A percentile compares a stretch with the other conserved stretches of the same genome.
Conservation (phyloP, 2,329 filamentous ascomycete species). For the Mycocentrospora acerina region DNA sequence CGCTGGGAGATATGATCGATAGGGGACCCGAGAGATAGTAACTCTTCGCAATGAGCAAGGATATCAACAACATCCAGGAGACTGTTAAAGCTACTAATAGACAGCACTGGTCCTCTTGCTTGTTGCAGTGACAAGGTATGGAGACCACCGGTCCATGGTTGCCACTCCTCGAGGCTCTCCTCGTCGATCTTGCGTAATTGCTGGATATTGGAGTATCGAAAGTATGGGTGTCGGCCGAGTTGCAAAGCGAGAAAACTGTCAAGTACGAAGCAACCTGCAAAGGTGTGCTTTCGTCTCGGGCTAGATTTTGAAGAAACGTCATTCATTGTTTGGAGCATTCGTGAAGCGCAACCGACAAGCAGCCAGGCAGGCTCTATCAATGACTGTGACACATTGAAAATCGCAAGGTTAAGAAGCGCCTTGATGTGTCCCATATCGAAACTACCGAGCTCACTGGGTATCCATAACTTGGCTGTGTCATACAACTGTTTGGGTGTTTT, state of each 20-base stretch:
- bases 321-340: constrained; percentile 51
- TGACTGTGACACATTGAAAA: constrained; percentile 63
- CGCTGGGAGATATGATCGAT: constrained; percentile 37
- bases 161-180: constrained; percentile 73
- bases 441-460: constrained; percentile 31
- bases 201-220: constrained; percentile 52
- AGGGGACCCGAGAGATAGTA: constrained; percentile 18
- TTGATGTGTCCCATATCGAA: constrained; percentile 46
- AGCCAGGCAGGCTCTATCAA: constrained; percentile 64
- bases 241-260: constrained; percentile 60
- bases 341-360: constrained; percentile 64
- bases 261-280: constrained; percentile 62
- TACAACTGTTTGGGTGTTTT: constrained; percentile 24
- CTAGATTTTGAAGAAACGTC: constrained; percentile 27
- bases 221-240: constrained; percentile 53
- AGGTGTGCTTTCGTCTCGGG: constrained; percentile 43
- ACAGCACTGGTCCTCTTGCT: constrained; percentile 40
- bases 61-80: constrained; percentile 42
- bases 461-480: constrained; percentile 28
- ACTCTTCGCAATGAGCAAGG: constrained; percentile 14
- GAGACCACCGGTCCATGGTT: constrained; percentile 64
- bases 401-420: constrained; percentile 53
- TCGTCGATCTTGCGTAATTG: constrained; percentile 57
- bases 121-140: constrained; percentile 29
- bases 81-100: constrained; percentile 56